Evolutionary conservation across 2,329 filamentous ascomycete species (phyloP), one percentile per base, ranked within the genome.

Genomic region (Botryotinia narcissicola): DNA sequence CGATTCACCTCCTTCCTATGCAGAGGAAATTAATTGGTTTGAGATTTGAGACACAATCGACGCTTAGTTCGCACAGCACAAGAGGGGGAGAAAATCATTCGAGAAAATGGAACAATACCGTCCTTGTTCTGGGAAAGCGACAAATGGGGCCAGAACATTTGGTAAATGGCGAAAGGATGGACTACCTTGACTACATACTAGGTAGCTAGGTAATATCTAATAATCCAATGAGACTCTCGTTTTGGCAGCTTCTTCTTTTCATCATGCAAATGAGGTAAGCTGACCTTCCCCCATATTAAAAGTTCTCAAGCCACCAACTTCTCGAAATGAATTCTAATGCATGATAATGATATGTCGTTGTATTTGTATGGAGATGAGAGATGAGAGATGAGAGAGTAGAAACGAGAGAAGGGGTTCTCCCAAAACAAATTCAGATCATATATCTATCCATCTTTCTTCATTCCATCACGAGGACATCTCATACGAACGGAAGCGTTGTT

Each of bases 401-500:
- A 35, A 9, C 16, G 14, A 10, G 22, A 37, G 32, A 16, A n/a
- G n/a, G 25, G 37, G 7, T 61, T 18, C 37, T n/a, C 22, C 32
- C 60, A 14, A 32, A 35, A 14, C 32, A 29, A 32, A 29, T 29
- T 25, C 25, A 32, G 54, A 64, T 40, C 44, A n/a, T 57, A 66
- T 57, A 57, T 46, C 37, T 66, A 66, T 54, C 37, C 57, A 66
- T 44, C 54, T 66, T 57, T 71, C 70, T 72, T 67, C 70, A 46
- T 67, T 57, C 32, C 22, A 66, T 72, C 70, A 66, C 46, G n/a
- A 51, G 70, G 60, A 57, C 70, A 71, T 66, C 46, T 32, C 70
- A 70, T 46, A 48, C 37, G 37, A 46, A 64, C 61, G 51, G 37
- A 25, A 32, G 57, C 37, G 8, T 32, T 7, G 51, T 57, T 57